Evolutionary conservation across 805 yeast species (phyloP).

Genomic region (Candida montana): DNA sequence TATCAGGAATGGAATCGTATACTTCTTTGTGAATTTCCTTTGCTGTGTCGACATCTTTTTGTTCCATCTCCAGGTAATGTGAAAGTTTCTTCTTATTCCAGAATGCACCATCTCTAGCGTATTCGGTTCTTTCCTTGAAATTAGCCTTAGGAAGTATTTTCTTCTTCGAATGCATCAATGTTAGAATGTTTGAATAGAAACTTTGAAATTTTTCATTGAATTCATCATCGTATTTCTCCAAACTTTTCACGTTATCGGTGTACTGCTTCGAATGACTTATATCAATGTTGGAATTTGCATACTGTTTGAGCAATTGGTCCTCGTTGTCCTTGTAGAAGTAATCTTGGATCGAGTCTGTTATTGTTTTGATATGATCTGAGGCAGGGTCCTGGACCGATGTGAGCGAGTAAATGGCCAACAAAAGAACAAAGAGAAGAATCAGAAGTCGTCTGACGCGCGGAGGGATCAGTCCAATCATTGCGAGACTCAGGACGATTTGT

Average conservation of each 20-base stretch:
- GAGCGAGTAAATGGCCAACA: slow-evolving; percentile 5
- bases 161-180: slow-evolving; percentile 11
- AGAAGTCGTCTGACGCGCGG: slow-evolving; percentile 6
- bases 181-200: slow-evolving; percentile 13
- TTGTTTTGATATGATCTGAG: background rate
- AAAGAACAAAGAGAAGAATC: background rate
- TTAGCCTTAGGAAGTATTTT: slow-evolving; percentile 12
- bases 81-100: slow-evolving; percentile 31
- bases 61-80: slow-evolving; percentile 5
- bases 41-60: slow-evolving; percentile 1
- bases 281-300: slow-evolving; percentile 8
- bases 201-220: slow-evolving; percentile 10
- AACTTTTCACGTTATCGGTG: slow-evolving; percentile 3
- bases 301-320: slow-evolving; percentile 2
- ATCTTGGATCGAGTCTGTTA: background rate
- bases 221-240: slow-evolving; percentile 8
- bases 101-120: slow-evolving; percentile 39
- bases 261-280: slow-evolving; percentile 4
- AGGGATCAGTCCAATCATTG: slow-evolving; percentile 6
- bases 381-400: slow-evolving; percentile 3
- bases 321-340: slow-evolving; percentile 4
- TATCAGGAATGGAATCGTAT: slow-evolving; percentile 4
- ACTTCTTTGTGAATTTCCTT: slow-evolving; percentile 5
- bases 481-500: too few species aligned
- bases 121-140: slow-evolving; percentile 32